Conservation (phyloP, 306 rosid species). For the Acacia crassicarpa region DNA sequence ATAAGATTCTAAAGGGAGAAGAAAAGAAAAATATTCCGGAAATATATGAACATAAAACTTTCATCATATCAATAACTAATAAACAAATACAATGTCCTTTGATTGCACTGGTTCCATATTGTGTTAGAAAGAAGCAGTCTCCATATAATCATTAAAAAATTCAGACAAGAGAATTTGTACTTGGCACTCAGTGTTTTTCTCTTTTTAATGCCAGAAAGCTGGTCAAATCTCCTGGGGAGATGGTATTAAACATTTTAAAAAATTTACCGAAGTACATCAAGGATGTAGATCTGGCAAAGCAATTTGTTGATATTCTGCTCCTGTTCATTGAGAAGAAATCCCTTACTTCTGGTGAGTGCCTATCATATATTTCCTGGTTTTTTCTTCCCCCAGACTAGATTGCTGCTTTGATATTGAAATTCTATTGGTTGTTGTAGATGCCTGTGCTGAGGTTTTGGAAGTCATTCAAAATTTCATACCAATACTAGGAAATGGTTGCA, state of each 20-base stretch:
- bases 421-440: constrained; percentile 52
- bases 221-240: constrained; percentile 71
- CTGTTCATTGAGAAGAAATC: constrained; percentile 57
- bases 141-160: background rate
- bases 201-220: constrained; percentile 59
- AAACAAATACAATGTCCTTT: constrained; percentile 21
- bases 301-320: constrained; percentile 69
- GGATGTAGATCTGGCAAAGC: constrained; percentile 56
- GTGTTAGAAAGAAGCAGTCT: constrained; percentile 15
- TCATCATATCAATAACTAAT: background rate
- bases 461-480: constrained; percentile 66
- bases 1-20: background rate
- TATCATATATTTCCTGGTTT: constrained; percentile 20
- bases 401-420: constrained; percentile 29
- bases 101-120: constrained; percentile 4
- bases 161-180: background rate
- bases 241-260: constrained; percentile 63
- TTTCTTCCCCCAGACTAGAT: background rate
- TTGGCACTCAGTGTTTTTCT: constrained; percentile 1
- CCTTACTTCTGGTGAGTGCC: constrained; percentile 58
- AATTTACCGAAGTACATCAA: constrained; percentile 62
- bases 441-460: constrained; percentile 57
- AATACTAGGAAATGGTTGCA: constrained; percentile 51
- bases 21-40: background rate
- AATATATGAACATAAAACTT: background rate